Conservation (phyloP, 106 monocot genomes). For the Apostasia ramifera region DNA sequence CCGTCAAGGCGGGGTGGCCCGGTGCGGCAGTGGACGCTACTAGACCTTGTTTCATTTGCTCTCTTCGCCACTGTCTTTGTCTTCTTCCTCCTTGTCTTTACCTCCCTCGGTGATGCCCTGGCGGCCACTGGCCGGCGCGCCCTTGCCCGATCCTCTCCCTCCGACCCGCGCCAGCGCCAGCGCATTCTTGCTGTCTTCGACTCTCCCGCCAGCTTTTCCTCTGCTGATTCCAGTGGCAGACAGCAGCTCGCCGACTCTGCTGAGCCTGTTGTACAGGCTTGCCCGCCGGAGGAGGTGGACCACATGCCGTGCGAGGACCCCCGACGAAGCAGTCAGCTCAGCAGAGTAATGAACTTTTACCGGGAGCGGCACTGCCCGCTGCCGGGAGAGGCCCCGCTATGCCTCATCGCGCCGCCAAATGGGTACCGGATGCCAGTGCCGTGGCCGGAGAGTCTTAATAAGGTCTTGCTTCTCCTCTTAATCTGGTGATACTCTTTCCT, state of each 20-base stretch:
- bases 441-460: constrained; percentile 92
- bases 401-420: constrained; percentile 68
- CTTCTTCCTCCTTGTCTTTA: constrained; percentile 71
- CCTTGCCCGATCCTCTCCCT: constrained; percentile 23
- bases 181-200: not conserved
- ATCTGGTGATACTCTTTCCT: too few species aligned
- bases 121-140: constrained; percentile 61
- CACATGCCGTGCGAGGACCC: constrained; percentile 96
- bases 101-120: constrained; percentile 77
- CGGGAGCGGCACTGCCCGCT: constrained; percentile 81
- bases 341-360: constrained; percentile 85
- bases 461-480: constrained; percentile 27
- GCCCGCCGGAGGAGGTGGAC: constrained; percentile 70
- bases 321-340: constrained; percentile 65
- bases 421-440: constrained; percentile 66
- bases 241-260: not conserved
- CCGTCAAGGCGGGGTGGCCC: constrained; percentile 22
- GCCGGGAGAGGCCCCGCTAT: constrained; percentile 49
- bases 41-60: constrained; percentile 39
- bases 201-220: too few species aligned
- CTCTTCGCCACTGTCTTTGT: constrained; percentile 46
- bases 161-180: constrained; percentile 26
- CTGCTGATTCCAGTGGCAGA: constrained; percentile 32
- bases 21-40: constrained; percentile 43
- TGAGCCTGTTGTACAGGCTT: constrained; percentile 27